These are phyloP conservation scores for Didymella lethalis DNA, from an alignment of 2,329 filamentous ascomycete species.

Conservation along the genomic window DNA sequence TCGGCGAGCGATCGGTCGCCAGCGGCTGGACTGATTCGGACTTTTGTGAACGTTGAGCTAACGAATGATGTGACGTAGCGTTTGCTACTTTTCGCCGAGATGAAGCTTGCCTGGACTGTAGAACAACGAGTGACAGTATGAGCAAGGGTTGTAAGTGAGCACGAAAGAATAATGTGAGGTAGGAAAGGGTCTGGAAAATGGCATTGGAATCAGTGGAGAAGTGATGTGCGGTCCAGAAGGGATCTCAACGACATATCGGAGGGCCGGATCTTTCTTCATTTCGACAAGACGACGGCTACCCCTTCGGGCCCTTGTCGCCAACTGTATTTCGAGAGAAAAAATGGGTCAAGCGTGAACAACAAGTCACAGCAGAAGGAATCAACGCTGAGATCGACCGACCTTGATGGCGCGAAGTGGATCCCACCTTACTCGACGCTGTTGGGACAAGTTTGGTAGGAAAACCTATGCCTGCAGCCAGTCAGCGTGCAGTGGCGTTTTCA, in stretches of 20 bases:
- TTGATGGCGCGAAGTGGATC: conserved; percentile 22
- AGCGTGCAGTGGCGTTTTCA: conserved; percentile 4
- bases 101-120: background rate
- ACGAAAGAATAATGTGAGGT: background rate
- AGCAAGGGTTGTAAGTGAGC: conserved; percentile 1
- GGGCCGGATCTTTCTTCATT: conserved; percentile 12
- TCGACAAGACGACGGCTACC: conserved; percentile 14
- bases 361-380: conserved; percentile 20
- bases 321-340: conserved; percentile 19
- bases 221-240: conserved; percentile 18
- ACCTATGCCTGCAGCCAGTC: conserved; percentile 13
- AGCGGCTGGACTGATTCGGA: conserved; percentile 1
- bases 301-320: conserved; percentile 15
- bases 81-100: conserved; percentile 8
- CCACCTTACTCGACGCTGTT: conserved; percentile 20
- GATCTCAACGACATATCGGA: conserved; percentile 13
- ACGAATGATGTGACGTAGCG: conserved; percentile 15
- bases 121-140: conserved; percentile 9
- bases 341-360: conserved; percentile 23
- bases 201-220: conserved; percentile 15
- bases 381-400: conserved; percentile 15
- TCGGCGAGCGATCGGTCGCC: background rate
- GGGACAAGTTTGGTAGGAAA: conserved; percentile 19
- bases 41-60: conserved; percentile 5
- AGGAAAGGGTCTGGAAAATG: conserved; percentile 5